phyloP scores from a whole-genome alignment of 257 asterid species.

The Gentiana straminea region DNA sequence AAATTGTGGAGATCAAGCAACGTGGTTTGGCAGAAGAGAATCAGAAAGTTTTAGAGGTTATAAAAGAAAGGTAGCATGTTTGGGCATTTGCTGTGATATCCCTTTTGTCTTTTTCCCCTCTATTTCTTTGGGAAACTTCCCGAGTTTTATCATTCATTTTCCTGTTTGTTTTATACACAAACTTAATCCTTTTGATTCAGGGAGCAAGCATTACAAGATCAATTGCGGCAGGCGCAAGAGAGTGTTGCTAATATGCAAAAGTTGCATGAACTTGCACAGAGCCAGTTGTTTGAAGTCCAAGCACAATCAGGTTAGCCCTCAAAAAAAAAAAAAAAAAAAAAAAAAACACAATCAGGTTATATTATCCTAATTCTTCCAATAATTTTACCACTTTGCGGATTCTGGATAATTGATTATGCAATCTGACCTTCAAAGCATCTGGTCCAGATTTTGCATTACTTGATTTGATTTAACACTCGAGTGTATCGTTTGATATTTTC shows the following conservation, averaged over 20 bases:
- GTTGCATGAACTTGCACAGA: conserved; percentile 96
- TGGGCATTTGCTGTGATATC: conserved; percentile 8
- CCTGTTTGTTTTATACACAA: background rate
- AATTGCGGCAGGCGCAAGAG: conserved; percentile 88
- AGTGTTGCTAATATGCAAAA: conserved; percentile 95
- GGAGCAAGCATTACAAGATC: conserved; percentile 89
- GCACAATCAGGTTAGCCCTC: conserved; percentile 79
- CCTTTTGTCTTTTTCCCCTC: background rate
- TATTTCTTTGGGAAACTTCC: background rate
- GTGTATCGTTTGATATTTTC: conserved; percentile 11
- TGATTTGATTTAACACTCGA: too few relatives aligned
- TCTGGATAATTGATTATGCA: background rate
- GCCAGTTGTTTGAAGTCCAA: conserved; percentile 91
- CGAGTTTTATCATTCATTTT: background rate
- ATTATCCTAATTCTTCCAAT: conserved; percentile 3
- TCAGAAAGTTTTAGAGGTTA: conserved; percentile 89
- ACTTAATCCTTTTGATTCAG: conserved; percentile 30
- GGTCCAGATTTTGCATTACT: too few relatives aligned
- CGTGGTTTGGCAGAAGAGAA: conserved; percentile 98
- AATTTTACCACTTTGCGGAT: background rate
- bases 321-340: too few relatives aligned
- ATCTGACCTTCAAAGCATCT: too few relatives aligned
- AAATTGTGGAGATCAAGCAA: conserved; percentile 95
- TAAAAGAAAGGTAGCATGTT: conserved; percentile 69
- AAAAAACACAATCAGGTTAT: conserved; percentile 47